Percentiles rank a stretch among this genome's conserved stretches.
phyloP scores from a whole-genome alignment of 2,329 filamentous ascomycete species.

The Clonostachys sp. region DNA sequence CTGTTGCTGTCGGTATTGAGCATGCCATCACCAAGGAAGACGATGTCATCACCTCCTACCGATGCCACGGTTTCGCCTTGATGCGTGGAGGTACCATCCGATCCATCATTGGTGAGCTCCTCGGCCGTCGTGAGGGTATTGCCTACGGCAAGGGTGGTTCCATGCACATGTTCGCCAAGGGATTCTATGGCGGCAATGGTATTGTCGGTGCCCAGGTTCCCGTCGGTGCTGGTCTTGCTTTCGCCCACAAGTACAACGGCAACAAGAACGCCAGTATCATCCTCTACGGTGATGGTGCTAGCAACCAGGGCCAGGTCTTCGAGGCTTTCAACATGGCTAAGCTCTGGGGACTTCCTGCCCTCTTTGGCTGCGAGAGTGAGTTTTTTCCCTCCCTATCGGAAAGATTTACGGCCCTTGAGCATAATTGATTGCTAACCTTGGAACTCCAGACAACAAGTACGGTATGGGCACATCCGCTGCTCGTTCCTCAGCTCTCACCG shows the following conservation, averaged over 20 bases:
- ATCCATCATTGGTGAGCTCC: conserved; percentile 91
- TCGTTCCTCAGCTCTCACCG: conserved; percentile 90
- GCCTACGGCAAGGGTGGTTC: conserved; percentile 98
- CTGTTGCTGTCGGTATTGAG: conserved; percentile 94
- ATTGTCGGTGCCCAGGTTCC: conserved; percentile 98
- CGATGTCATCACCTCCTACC: conserved; percentile 96
- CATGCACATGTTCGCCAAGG: conserved; percentile 99
- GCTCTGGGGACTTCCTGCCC: conserved; percentile 92
- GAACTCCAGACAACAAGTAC: conserved; percentile 92
- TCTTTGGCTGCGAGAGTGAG: conserved; percentile 98
- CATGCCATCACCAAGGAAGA: conserved; percentile 88
- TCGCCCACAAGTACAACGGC: conserved; percentile 90
- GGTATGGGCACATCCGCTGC: conserved; percentile 97
- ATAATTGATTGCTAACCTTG: not conserved
- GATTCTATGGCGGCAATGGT: conserved; percentile 98
- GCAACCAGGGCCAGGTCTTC: conserved; percentile 99
- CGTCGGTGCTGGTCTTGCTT: conserved; percentile 92
- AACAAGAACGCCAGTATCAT: conserved; percentile 83
- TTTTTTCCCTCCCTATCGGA: conserved; percentile 12
- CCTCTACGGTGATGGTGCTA: conserved; percentile 95
- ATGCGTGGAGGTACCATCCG: conserved; percentile 92
- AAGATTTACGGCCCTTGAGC: not conserved
- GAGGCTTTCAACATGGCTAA: conserved; percentile 99
- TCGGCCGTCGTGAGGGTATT: conserved; percentile 93
- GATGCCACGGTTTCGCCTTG: conserved; percentile 96